Conservation (phyloP, 2,329 filamentous ascomycete genomes). For the Arthrobotrys megalospora region DNA sequence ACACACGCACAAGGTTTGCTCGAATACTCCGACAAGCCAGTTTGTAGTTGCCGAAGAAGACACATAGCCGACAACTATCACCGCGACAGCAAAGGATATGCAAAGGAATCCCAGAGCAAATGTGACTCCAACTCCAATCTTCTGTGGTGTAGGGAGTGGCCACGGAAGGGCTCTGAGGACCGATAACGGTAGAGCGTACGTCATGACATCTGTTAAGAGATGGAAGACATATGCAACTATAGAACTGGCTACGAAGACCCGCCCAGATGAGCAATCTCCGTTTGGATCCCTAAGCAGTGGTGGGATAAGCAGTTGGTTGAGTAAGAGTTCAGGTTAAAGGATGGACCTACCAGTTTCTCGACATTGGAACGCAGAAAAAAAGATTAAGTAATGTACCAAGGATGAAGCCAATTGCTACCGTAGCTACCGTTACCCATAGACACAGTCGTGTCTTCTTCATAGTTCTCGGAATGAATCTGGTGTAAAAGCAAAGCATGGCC, state of each 20-base stretch:
- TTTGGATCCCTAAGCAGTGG: conserved; percentile 22
- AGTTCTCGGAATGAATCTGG: conserved; percentile 29
- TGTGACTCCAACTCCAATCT: conserved; percentile 36
- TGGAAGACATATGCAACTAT: conserved; percentile 48
- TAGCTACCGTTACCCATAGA: conserved; percentile 33
- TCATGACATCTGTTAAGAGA: conserved; percentile 40
- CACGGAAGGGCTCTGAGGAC: conserved; percentile 16
- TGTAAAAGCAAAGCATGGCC: conserved; percentile 53
- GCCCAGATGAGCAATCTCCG: conserved; percentile 31
- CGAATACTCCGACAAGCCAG: conserved; percentile 45
- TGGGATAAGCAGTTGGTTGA: too few relatives aligned
- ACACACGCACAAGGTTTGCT: conserved; percentile 39
- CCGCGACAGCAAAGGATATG: conserved; percentile 42
- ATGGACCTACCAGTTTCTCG: conserved; percentile 45
- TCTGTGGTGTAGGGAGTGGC: conserved; percentile 25
- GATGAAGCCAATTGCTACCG: conserved; percentile 31
- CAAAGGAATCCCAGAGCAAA: conserved; percentile 53
- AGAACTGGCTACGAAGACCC: conserved; percentile 29
- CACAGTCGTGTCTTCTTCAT: conserved; percentile 50
- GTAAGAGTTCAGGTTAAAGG: too few relatives aligned
- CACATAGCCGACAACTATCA: conserved; percentile 33
- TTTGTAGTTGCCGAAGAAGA: conserved; percentile 24
- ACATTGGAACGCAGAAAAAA: conserved; percentile 46
- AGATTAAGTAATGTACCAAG: conserved; percentile 36
- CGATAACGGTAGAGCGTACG: conserved; percentile 50